These are phyloP conservation scores for Plasmopara viticola DNA, from an alignment of 352 stramenopile genomes.

Conservation along the genomic window DNA sequence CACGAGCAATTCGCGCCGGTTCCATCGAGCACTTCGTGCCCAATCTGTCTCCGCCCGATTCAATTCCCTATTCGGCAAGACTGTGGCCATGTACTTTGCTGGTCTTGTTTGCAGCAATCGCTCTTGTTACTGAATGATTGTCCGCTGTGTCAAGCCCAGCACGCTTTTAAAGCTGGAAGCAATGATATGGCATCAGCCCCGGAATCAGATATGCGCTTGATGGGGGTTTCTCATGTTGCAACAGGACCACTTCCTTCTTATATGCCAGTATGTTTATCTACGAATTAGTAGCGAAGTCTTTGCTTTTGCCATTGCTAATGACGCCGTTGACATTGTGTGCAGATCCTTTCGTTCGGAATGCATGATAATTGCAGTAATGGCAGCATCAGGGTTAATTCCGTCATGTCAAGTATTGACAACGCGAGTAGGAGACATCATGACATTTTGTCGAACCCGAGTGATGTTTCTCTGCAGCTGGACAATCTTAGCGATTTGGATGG, in stretches of 20 bases:
- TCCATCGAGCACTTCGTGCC: constrained; percentile 24
- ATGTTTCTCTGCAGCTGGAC: constrained; percentile 34
- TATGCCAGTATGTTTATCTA: constrained; percentile 12
- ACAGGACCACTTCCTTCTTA: constrained; percentile 12
- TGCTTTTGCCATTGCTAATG: not conserved
- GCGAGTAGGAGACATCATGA: constrained; percentile 12
- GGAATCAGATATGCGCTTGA: constrained; percentile 6
- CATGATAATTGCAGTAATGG: not conserved
- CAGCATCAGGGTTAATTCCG: constrained; percentile 3
- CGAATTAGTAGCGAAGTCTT: not conserved
- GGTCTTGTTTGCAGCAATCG: constrained; percentile 45
- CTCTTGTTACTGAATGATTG: constrained; percentile 33
- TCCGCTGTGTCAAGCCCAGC: constrained; percentile 43
- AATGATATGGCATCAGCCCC: constrained; percentile 5
- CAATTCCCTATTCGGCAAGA: constrained; percentile 38
- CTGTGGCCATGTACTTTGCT: constrained; percentile 49
- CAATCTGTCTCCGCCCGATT: constrained; percentile 38
- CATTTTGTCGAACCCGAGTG: constrained; percentile 24
- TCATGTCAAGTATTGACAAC: constrained; percentile 9
- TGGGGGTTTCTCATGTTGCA: not conserved
- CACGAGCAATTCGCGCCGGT: constrained; percentile 25
- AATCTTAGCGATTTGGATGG: constrained; percentile 50
- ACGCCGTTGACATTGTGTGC: too few relatives aligned
- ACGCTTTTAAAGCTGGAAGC: constrained; percentile 33
- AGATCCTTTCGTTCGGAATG: too few relatives aligned